Conservation (phyloP, 805 yeast species). For the Nakazawaea ernobii region DNA sequence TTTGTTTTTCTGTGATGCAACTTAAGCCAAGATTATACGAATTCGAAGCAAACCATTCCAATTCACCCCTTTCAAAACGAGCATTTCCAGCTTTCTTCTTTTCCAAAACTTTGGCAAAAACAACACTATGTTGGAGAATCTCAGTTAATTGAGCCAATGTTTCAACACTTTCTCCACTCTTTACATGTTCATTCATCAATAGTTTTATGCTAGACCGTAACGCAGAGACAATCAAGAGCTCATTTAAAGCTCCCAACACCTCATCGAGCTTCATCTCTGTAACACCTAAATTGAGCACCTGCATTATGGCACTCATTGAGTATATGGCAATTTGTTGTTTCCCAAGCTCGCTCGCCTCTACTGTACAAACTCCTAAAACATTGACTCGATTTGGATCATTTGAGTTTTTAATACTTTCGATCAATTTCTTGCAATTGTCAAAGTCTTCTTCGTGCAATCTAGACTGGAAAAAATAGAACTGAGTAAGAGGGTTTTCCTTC, state of each 20-base stretch:
- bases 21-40: slow-evolving; percentile 26
- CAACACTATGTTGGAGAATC: slow-evolving; percentile 2
- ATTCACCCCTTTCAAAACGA: slow-evolving; percentile 20
- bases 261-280: not conserved
- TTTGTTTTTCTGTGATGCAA: slow-evolving; percentile 11
- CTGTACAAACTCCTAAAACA: slow-evolving; percentile 24
- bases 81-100: not conserved
- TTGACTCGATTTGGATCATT: slow-evolving; percentile 6
- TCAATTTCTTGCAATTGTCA: slow-evolving; percentile 5
- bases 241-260: not conserved
- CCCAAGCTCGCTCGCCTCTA: slow-evolving; percentile 21
- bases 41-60: slow-evolving; percentile 35
- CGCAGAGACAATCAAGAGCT: slow-evolving; percentile 11
- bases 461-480: slow-evolving; percentile 25
- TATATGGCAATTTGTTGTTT: not conserved
- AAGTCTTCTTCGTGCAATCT: slow-evolving; percentile 15
- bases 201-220: slow-evolving; percentile 15
- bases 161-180: too few species aligned
- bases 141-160: not conserved
- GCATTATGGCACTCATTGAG: not conserved
- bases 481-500: slow-evolving; percentile 22
- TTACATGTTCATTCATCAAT: not conserved
- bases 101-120: not conserved
- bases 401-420: slow-evolving; percentile 5
- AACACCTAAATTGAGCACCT: not conserved